A percentile compares a stretch with the other conserved stretches of the same genome.
Conservation (phyloP, 805 yeast genomes). For the Maudiozyma saulgeensis region DNA sequence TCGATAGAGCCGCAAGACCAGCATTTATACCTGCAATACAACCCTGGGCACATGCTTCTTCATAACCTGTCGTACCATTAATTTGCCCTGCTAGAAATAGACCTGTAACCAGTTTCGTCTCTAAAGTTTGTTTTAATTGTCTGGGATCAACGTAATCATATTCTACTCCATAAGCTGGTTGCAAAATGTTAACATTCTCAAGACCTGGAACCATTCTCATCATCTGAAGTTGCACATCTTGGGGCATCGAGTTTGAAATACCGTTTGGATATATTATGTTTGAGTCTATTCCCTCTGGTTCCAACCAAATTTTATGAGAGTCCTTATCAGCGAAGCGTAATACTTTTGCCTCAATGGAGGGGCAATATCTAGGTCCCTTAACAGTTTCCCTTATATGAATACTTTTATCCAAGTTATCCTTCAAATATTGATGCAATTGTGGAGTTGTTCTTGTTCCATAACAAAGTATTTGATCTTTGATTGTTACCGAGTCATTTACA, state of each 20-base stretch:
- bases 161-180: slow-evolving; percentile 98
- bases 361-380: slow-evolving; percentile 95
- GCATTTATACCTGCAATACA: slow-evolving; percentile 93
- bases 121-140: slow-evolving; percentile 66
- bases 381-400: slow-evolving; percentile 90
- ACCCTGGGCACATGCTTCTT: slow-evolving; percentile 98
- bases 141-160: slow-evolving; percentile 94
- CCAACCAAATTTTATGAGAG: slow-evolving; percentile 83
- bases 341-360: slow-evolving; percentile 87
- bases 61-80: slow-evolving; percentile 97
- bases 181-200: slow-evolving; percentile 77
- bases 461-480: slow-evolving; percentile 56
- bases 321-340: slow-evolving; percentile 68
- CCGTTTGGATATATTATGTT: slow-evolving; percentile 94
- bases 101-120: slow-evolving; percentile 71
- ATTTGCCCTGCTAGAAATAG: slow-evolving; percentile 92
- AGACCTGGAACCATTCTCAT: slow-evolving; percentile 77
- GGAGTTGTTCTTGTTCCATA: slow-evolving; percentile 73
- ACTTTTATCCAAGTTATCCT: slow-evolving; percentile 65
- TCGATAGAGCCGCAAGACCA: slow-evolving; percentile 42
- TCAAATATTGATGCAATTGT: slow-evolving; percentile 59
- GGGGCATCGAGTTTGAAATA: slow-evolving; percentile 92
- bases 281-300: slow-evolving; percentile 88
- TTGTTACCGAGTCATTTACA: slow-evolving; percentile 57
- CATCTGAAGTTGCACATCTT: slow-evolving; percentile 72